Evolutionary conservation across 805 yeast genomes (phyloP).

Genomic region (Priceomyces medius): DNA sequence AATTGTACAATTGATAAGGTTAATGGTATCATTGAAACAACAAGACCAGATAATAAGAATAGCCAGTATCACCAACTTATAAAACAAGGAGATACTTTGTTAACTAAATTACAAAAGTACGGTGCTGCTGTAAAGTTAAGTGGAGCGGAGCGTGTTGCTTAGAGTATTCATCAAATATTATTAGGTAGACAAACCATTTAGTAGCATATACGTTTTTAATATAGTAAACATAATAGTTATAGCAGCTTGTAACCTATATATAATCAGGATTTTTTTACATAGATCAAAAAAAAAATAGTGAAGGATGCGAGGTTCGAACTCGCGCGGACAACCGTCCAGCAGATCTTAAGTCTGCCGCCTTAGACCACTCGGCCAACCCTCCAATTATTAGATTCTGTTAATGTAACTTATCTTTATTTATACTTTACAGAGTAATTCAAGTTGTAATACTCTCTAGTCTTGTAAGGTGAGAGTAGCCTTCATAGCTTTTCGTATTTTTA

Average conservation of each 20-base stretch:
- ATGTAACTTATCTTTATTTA: no score
- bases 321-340: conserved; percentile 44
- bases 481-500: no score
- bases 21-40: conserved; percentile 91
- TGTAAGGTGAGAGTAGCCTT: no score
- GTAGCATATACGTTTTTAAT: neutral
- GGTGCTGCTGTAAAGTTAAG: conserved; percentile 96
- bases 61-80: conserved; percentile 86
- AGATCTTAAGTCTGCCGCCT: conserved; percentile 45
- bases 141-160: conserved; percentile 73
- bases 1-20: conserved; percentile 96
- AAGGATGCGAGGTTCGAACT: conserved; percentile 46
- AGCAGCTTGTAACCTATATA: no score
- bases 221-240: neutral
- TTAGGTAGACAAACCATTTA: neutral
- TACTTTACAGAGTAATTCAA: no score
- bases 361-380: conserved; percentile 45
- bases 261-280: neutral
- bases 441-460: no score
- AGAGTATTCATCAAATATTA: neutral
- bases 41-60: conserved; percentile 94
- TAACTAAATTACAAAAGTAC: conserved; percentile 93
- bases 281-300: conserved; percentile 21
- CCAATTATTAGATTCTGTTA: conserved; percentile 16
- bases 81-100: conserved; percentile 87